A percentile compares a stretch with the other conserved stretches of the same genome.
Evolutionary conservation across 202 grass and related monocot species (phyloP).

Genomic region (Setaria viridis): DNA sequence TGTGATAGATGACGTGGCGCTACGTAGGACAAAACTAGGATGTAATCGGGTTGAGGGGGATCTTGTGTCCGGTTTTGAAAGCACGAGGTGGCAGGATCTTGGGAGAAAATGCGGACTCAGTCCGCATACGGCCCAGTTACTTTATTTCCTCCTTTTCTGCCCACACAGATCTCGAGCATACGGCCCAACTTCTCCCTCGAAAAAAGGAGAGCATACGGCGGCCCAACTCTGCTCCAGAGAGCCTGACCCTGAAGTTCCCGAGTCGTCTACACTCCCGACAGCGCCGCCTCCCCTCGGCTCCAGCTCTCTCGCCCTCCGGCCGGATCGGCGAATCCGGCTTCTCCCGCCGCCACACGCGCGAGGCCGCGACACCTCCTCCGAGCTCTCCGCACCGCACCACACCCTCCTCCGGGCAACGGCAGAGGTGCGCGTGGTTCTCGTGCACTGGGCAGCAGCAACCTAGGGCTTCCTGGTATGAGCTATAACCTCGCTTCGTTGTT

Average conservation of each 20-base stretch:
- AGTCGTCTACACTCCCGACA: background rate
- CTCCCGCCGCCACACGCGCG: background rate
- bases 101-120: too few species aligned
- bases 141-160: too few species aligned
- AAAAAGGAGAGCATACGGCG: too few species aligned
- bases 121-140: too few species aligned
- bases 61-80: too few species aligned
- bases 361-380: background rate
- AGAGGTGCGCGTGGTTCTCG: background rate
- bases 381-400: background rate
- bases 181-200: too few species aligned
- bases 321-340: constrained; percentile 37
- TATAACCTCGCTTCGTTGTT: background rate
- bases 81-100: too few species aligned
- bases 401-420: background rate
- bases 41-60: too few species aligned
- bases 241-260: background rate
- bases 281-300: constrained; percentile 24
- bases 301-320: background rate
- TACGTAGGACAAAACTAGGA: too few species aligned
- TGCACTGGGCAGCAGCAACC: background rate
- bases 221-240: background rate
- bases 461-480: constrained; percentile 40
- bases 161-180: too few species aligned
- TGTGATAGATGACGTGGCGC: too few species aligned